Evolutionary conservation across 257 asterid genomes (phyloP).

Genomic region (Petunia axillaris): DNA sequence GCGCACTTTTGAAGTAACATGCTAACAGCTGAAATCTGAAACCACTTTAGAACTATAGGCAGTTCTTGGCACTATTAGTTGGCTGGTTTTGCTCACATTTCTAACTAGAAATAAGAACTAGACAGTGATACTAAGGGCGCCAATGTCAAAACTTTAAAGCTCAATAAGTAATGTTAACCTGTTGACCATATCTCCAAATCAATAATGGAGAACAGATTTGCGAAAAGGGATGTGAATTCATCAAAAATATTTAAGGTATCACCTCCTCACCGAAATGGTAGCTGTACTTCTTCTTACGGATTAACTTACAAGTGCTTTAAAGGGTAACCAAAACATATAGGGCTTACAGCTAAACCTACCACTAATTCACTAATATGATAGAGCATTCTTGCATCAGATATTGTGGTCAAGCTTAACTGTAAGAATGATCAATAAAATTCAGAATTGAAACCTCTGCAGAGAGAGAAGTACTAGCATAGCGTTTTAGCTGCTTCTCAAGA

Average conservation of each 20-base stretch:
- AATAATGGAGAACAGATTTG: background rate
- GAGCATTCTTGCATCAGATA: background rate
- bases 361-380: background rate
- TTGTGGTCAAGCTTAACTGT: conserved; percentile 6
- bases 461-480: conserved; percentile 82
- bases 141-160: background rate
- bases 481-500: conserved; percentile 79
- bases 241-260: background rate
- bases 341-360: background rate
- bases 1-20: conserved; percentile 18
- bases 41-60: conserved; percentile 3
- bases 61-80: background rate
- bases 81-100: background rate
- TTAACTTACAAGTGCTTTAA: background rate
- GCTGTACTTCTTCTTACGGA: conserved; percentile 5
- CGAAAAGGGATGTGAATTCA: background rate
- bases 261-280: background rate
- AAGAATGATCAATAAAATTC: conserved; percentile 1
- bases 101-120: background rate
- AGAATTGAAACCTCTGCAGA: conserved; percentile 70
- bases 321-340: background rate
- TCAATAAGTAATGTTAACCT: background rate
- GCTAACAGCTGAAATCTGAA: conserved; percentile 18
- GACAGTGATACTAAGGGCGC: background rate
- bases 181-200: background rate